These are phyloP conservation scores for Ligustrum vulgare DNA, from an alignment of 257 asterid genomes.

Conservation along the genomic window DNA sequence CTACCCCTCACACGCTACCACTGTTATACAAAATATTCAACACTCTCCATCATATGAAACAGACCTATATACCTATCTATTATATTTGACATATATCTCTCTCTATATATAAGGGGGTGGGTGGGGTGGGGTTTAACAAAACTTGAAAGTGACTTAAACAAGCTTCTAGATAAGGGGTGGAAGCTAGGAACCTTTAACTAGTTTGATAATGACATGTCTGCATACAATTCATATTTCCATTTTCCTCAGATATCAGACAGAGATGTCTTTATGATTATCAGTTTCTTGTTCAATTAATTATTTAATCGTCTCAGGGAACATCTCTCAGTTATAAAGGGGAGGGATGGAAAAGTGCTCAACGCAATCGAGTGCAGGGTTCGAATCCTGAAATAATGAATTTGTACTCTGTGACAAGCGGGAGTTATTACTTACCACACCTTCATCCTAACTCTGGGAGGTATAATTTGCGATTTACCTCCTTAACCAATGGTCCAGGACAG, in stretches of 20 bases:
- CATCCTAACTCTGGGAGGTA: no score
- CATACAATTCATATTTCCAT: slow-evolving; percentile 31
- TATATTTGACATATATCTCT: not conserved
- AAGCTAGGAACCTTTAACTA: slow-evolving; percentile 37
- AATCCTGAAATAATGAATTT: no score
- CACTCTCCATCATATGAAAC: slow-evolving; percentile 37
- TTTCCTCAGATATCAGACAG: slow-evolving; percentile 35
- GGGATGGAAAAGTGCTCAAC: no score
- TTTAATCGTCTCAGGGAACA: no score
- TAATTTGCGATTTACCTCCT: no score
- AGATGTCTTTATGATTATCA: slow-evolving; percentile 17
- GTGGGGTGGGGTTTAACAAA: slow-evolving; percentile 39
- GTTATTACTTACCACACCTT: no score
- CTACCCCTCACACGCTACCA: slow-evolving; percentile 25
- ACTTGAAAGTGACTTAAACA: slow-evolving; percentile 59
- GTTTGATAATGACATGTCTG: slow-evolving; percentile 51
- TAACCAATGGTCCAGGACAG: no score
- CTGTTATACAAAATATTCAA: slow-evolving; percentile 36
- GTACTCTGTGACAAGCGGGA: no score
- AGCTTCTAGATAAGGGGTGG: slow-evolving; percentile 55
- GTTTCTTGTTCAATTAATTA: slow-evolving; percentile 10
- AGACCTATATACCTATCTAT: slow-evolving; percentile 10
- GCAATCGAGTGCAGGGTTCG: no score
- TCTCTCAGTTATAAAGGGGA: no score
- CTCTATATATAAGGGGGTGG: not conserved